These are phyloP conservation scores for Mediolabrus comicus DNA, from an alignment of 108 stramenopile genomes.

Conservation along the genomic window DNA sequence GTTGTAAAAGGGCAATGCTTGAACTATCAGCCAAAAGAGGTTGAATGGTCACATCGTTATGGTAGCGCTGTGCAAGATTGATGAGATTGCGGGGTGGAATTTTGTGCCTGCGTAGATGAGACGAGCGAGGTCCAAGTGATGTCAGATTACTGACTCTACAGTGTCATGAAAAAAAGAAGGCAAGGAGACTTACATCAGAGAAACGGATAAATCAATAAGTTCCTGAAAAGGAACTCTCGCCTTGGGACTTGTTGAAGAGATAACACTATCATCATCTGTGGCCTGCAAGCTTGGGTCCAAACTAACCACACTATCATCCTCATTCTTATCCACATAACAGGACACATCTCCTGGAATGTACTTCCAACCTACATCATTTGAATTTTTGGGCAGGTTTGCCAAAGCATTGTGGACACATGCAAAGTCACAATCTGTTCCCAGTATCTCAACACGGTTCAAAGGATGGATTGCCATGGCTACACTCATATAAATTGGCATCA, in stretches of 20 bases:
- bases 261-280: constrained; percentile 27
- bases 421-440: constrained; percentile 88
- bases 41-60: constrained; percentile 31
- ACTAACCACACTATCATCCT: constrained; percentile 46
- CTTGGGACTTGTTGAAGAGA: constrained; percentile 6
- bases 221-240: constrained; percentile 79
- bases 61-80: constrained; percentile 61
- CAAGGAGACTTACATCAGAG: constrained; percentile 56
- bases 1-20: constrained; percentile 56
- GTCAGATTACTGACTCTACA: not conserved
- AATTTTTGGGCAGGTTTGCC: constrained; percentile 73
- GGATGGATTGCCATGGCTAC: constrained; percentile 87
- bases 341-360: constrained; percentile 35
- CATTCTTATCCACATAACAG: constrained; percentile 60
- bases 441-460: constrained; percentile 70
- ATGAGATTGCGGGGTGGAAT: constrained; percentile 73
- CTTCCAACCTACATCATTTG: constrained; percentile 76
- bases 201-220: constrained; percentile 72
- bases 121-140: not conserved
- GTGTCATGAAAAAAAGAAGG: not conserved
- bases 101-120: constrained; percentile 38
- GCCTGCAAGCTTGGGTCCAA: constrained; percentile 25
- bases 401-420: constrained; percentile 79
- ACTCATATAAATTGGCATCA: constrained; percentile 74
- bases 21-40: constrained; percentile 43